Evolutionary conservation across 2,329 filamentous ascomycete species (phyloP), one percentile per base, ranked within the genome.

Genomic region (Xylaria sp.): DNA sequence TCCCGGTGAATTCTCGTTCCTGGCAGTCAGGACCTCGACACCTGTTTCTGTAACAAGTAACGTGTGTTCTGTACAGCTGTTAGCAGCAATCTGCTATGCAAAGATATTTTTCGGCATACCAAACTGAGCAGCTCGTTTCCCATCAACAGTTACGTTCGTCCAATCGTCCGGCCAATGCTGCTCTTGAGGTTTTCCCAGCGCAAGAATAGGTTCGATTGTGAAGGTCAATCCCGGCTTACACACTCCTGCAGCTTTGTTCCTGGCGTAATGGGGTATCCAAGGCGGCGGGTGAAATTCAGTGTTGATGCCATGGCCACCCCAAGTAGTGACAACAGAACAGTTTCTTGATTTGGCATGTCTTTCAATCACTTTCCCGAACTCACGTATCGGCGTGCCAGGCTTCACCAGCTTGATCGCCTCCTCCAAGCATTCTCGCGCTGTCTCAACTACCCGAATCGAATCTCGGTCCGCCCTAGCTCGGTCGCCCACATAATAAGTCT

Each of bases 161-260:
- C 95, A 99, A 79, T 98, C 91, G 75, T 99, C 95, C 0, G 95
- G 95, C 95, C 95, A 99, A 0, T 92, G 98, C 75, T 94, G 90
- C 74, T 99, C 95, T 65, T 87, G 87, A 77, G 96, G 91, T 62
- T 91, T 93, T 55, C 95, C 95, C 55, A 97, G 78, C 40, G 92
- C 93, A 74, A 99, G 92, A 93, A 99, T 99, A n/a, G 95, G 95
- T 80, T 99, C 95, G 63, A 99, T 99, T 0, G 95, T 99, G 73
- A 99, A 99, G 67, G 93, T 97, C 92, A 97, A 96, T 52, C 95
- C 95, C 0, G 92, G 89, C 80, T 97, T 97, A 61, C 93, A 95
- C 70, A 90, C 87, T 41, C 95, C 95, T 0, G 97, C 90, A 0
- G 93, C 92, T 85, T 98, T 99, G 80, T 98, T 99, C 84, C 97